phyloP scores from a whole-genome alignment of 148 eudicot species.

The Rhododendron kiyosumense region DNA sequence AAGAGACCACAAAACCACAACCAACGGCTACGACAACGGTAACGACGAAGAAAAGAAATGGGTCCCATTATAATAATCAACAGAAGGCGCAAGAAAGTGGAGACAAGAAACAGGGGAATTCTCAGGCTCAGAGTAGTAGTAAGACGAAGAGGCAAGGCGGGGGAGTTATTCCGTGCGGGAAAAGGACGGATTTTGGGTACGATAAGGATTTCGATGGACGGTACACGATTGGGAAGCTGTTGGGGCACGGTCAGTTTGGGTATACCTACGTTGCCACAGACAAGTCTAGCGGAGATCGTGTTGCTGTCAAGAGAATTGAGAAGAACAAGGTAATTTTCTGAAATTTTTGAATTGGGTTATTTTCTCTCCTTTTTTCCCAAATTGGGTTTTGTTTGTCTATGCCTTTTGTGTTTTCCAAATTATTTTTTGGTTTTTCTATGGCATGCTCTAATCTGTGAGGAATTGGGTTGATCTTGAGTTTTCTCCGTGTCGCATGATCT shows the following conservation, averaged over 20 bases:
- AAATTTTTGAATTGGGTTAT: not conserved
- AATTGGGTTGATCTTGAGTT: not conserved
- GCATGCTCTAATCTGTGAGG: not conserved
- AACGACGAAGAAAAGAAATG: constrained; percentile 17
- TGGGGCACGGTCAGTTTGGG: constrained; percentile 99
- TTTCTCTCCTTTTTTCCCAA: not conserved
- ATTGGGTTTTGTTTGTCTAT: not conserved
- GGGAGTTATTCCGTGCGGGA: constrained; percentile 57
- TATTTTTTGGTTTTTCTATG: not conserved
- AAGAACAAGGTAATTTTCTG: constrained; percentile 59
- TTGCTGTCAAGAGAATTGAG: constrained; percentile 93
- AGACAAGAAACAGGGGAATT: constrained; percentile 10
- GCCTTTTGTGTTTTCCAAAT: not conserved
- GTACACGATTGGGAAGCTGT: constrained; percentile 73
- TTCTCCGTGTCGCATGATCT: not conserved
- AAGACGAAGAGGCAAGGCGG: constrained; percentile 28
- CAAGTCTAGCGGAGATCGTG: constrained; percentile 70
- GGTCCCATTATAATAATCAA: constrained; percentile 18
- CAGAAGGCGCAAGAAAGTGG: constrained; percentile 4
- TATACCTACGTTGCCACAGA: constrained; percentile 87
- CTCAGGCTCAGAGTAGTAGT: not conserved
- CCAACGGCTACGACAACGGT: constrained; percentile 3
- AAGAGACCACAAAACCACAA: constrained; percentile 6
- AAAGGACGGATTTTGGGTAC: constrained; percentile 91
- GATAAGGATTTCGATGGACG: constrained; percentile 61